Evolutionary conservation across 1,284 basidiomycete species (phyloP), one percentile per base, ranked within the genome.

Genomic region (Fistulinella cinereoalba): DNA sequence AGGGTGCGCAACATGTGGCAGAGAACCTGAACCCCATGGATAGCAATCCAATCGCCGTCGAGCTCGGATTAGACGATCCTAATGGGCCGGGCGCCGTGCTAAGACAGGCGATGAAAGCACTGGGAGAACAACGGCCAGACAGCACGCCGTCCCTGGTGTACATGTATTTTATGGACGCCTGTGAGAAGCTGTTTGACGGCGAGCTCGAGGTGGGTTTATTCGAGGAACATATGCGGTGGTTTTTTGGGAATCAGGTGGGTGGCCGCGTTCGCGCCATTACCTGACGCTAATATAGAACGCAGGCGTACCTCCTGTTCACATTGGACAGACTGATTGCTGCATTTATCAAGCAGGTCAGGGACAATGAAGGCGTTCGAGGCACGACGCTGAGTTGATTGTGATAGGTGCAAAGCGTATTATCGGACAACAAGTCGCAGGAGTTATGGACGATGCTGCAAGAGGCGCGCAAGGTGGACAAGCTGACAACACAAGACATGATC

Each of bases 181-280:
- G 89, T 64, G 94, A 97, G 70, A 91, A 92, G 72, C 68, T 97
- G 41, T 98, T 98, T 61, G 92, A 94, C 60, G 87, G 81, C 51
- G 94, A 98, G 62, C 76, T 98, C 52, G 96, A 98, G 68, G 88
- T 88, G 61, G 73, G 78, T 24, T 83, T 85, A 16, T 98, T 93
- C 62, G 97, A 99, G 66, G 96, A 99, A 65, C 90, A 92, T 58
- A 84, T 97, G 77, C 75, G 97, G 50, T 92, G 91, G 81, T 95
- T 99, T 79, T 98, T 96, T 73, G 92, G 93, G 27, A 95, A 86
- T 55, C 89, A 93, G 76, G 94, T 93, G 57, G 71, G 83, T 37
- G 27, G 34, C 34, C 21, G 8, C 18, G n/a, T n/a, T n/a, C n/a
- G n/a, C n/a, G n/a, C n/a, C n/a, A n/a, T n/a, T n/a, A n/a, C n/a